A percentile compares a stretch with the other conserved stretches of the same genome.
phyloP scores from a whole-genome alignment of 2,329 filamentous ascomycete genomes.

The Cercospora sp. region DNA sequence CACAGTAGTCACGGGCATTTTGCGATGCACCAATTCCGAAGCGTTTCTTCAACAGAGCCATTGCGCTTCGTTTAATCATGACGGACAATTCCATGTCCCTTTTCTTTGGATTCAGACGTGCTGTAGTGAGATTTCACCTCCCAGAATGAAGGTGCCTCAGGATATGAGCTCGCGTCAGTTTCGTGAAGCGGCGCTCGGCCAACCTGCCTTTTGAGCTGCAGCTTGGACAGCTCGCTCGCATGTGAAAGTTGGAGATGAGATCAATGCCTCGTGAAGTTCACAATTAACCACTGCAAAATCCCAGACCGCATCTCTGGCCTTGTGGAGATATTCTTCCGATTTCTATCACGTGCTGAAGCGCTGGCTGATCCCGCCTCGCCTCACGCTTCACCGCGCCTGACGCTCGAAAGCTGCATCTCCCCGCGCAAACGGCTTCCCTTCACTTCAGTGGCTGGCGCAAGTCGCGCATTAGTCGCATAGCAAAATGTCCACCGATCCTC shows the following conservation, averaged over 20 bases:
- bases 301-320: neutral
- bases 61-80: neutral
- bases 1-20: constrained; percentile 4
- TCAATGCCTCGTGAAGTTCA: neutral
- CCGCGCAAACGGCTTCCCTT: neutral
- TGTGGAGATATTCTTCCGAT: neutral
- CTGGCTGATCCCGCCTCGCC: too few relatives aligned
- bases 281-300: neutral
- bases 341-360: neutral
- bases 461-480: neutral
- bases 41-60: constrained; percentile 21
- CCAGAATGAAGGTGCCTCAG: neutral
- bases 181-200: neutral
- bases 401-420: neutral
- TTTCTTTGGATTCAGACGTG: neutral
- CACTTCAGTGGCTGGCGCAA: neutral
- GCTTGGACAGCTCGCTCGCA: neutral
- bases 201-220: neutral
- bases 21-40: neutral
- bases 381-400: neutral
- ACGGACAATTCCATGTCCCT: neutral
- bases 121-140: neutral
- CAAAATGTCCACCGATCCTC: constrained; percentile 50
- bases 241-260: neutral
- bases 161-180: neutral